Evolutionary conservation across 352 stramenopile species (phyloP).

Genomic region (Plasmopara muralis): DNA sequence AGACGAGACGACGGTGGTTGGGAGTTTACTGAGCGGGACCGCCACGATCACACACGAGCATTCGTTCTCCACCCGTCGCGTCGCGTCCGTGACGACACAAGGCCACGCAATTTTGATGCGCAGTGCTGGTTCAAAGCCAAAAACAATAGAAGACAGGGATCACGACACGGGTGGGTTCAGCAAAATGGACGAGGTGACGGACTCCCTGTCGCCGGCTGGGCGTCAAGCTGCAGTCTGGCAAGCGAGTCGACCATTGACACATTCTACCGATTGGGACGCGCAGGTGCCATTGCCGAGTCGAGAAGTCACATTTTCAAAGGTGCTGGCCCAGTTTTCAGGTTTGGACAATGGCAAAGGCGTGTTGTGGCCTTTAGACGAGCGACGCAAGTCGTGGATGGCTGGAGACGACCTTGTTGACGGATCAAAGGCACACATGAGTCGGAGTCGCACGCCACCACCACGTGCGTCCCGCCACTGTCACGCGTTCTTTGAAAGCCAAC

Average conservation of each 20-base stretch:
- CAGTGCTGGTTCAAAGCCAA: slow-evolving; percentile 16
- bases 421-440: slow-evolving; percentile 10
- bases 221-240: slow-evolving; percentile 74
- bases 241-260: slow-evolving; percentile 61
- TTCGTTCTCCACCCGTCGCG: slow-evolving; percentile 9
- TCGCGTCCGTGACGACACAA: slow-evolving; percentile 8
- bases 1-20: slow-evolving; percentile 74
- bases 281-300: slow-evolving; percentile 47
- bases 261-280: slow-evolving; percentile 60
- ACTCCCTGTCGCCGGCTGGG: slow-evolving; percentile 67
- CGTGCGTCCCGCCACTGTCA: slow-evolving; percentile 23
- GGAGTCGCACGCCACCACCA: slow-evolving; percentile 14
- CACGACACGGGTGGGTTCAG: slow-evolving; percentile 47
- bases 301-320: slow-evolving; percentile 70
- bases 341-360: slow-evolving; percentile 42
- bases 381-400: slow-evolving; percentile 71
- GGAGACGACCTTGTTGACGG: slow-evolving; percentile 32
- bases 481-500: slow-evolving; percentile 30
- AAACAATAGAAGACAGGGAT: slow-evolving; percentile 71
- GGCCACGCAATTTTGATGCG: slow-evolving; percentile 18
- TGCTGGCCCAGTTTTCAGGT: slow-evolving; percentile 57
- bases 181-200: slow-evolving; percentile 63
- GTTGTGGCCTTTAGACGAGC: slow-evolving; percentile 51
- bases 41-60: slow-evolving; percentile 49
- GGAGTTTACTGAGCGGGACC: slow-evolving; percentile 57